These are phyloP conservation scores for Hymenoscyphus salicellus DNA, from an alignment of 2,329 filamentous ascomycete genomes.

Conservation along the genomic window DNA sequence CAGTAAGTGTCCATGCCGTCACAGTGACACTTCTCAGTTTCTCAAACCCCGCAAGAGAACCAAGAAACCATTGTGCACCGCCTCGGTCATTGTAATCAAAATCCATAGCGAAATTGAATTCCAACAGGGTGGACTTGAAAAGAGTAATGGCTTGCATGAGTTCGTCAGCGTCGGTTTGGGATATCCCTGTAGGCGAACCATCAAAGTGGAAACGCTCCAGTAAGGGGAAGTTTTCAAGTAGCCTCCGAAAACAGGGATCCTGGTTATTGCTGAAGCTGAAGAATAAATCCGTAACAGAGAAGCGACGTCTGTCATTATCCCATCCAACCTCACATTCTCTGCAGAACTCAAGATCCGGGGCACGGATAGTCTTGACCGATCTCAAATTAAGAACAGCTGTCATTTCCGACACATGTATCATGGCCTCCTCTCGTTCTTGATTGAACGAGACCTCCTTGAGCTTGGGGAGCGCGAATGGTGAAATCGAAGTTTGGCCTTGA, in stretches of 20 bases:
- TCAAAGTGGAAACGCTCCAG: neutral
- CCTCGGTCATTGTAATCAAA: too few species aligned
- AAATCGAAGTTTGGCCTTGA: neutral
- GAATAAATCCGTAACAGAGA: neutral
- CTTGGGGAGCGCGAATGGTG: neutral
- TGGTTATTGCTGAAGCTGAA: neutral
- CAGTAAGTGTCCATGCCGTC: neutral
- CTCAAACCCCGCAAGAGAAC: neutral
- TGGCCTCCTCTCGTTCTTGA: neutral
- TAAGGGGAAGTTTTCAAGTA: neutral
- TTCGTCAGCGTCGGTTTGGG: neutral
- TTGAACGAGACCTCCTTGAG: neutral
- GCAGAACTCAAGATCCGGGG: neutral
- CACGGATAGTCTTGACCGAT: neutral
- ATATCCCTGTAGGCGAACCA: neutral
- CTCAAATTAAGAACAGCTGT: neutral
- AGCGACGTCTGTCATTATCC: neutral
- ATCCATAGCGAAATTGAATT: neutral
- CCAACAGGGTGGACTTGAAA: neutral
- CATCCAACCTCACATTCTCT: neutral
- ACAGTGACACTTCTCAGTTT: neutral
- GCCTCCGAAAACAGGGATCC: too few species aligned
- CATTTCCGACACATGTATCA: neutral
- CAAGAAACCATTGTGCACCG: too few species aligned
- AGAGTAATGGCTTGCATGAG: neutral